A percentile compares a stretch with the other conserved stretches of the same genome.
phyloP scores from a whole-genome alignment of 768 basidiomycete species.

The Boletus coccyginus region DNA sequence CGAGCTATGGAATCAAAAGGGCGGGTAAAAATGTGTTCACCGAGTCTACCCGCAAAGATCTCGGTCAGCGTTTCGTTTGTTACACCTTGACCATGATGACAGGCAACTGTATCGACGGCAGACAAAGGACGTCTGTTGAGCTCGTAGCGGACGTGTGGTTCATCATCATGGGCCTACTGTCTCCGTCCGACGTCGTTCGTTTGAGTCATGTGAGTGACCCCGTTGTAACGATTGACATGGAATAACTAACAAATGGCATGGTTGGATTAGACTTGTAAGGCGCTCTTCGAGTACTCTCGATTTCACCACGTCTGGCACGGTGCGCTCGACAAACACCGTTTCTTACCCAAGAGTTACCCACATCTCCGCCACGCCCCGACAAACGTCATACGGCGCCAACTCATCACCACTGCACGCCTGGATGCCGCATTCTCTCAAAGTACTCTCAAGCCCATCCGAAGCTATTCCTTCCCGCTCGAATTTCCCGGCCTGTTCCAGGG shows the following conservation, averaged over 20 bases:
- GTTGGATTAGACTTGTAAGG: constrained; percentile 23
- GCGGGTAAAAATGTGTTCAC: constrained; percentile 9
- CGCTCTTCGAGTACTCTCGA: constrained; percentile 23
- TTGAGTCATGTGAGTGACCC: constrained; percentile 25
- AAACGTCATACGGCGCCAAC: constrained; percentile 21
- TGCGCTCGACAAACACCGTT: constrained; percentile 23
- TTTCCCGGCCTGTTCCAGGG: constrained; percentile 32
- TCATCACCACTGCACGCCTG: constrained; percentile 20
- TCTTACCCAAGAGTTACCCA: constrained; percentile 25
- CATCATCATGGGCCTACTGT: constrained; percentile 27
- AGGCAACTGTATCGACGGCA: not conserved
- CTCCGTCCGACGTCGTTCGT: constrained; percentile 23
- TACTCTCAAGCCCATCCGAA: constrained; percentile 17
- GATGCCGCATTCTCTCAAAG: constrained; percentile 20
- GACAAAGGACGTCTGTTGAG: constrained; percentile 1
- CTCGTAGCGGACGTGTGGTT: constrained; percentile 30
- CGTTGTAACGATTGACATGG: too few relatives aligned
- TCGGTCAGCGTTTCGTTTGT: not conserved
- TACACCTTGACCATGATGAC: not conserved
- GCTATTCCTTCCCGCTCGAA: constrained; percentile 27
- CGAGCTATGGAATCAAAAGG: constrained; percentile 1
- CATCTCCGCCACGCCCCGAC: constrained; percentile 21
- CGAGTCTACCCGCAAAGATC: not conserved
- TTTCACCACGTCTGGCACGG: constrained; percentile 26
- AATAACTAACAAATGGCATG: not conserved